A percentile compares a stretch with the other conserved stretches of the same genome.
Evolutionary conservation across 176 grass and related monocot genomes (phyloP).

Genomic region (Chrysopogon serrulatus): DNA sequence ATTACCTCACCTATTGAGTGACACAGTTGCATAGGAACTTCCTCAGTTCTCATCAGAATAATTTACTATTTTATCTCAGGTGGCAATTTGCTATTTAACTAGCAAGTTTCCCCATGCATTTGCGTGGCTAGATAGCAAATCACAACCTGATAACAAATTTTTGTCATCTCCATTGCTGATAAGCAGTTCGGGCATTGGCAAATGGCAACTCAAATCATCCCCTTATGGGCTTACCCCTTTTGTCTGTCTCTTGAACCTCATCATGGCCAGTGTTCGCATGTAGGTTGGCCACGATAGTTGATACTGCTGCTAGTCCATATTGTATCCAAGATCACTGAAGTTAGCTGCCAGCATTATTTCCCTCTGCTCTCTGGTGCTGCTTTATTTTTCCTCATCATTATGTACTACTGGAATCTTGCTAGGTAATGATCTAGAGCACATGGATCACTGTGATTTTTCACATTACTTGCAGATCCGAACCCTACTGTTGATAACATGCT

Average conservation of each 20-base stretch:
- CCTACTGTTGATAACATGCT: not conserved
- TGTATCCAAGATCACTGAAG: not conserved
- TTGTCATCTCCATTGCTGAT: not conserved
- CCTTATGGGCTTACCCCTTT: not conserved
- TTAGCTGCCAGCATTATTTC: not conserved
- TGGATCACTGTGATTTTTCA: not conserved
- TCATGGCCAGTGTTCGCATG: not conserved
- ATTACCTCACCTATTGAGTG: not conserved
- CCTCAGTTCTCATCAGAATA: not conserved
- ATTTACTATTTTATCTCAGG: not conserved
- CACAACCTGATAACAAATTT: not conserved
- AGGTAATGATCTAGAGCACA: not conserved
- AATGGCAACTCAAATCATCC: not conserved
- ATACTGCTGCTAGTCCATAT: not conserved
- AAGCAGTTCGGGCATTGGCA: not conserved
- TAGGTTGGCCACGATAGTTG: not conserved
- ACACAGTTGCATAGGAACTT: not conserved
- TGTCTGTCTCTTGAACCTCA: not conserved
- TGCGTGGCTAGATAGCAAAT: not conserved
- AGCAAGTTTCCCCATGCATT: not conserved
- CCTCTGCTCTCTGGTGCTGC: not conserved
- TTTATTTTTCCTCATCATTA: not conserved
- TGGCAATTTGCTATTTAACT: conserved; percentile 9
- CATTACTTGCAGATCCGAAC: not conserved
- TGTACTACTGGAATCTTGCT: not conserved